Evolutionary conservation across 2,329 filamentous ascomycete species (phyloP).

Genomic region (Cyclaneusma minus): DNA sequence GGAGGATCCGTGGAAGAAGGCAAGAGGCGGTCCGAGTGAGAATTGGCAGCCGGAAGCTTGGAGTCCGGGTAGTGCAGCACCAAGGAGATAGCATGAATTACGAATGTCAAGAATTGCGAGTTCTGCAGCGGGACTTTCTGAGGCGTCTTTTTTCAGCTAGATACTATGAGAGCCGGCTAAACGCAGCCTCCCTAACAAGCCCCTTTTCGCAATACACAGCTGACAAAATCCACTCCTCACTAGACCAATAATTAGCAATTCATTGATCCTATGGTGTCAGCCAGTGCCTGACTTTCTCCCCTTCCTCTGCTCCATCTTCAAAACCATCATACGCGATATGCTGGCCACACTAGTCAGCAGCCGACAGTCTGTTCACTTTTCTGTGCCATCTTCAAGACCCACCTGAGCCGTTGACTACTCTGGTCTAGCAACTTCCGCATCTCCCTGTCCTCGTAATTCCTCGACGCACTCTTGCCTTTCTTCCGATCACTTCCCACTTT

Average conservation of each 20-base stretch:
- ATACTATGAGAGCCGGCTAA: constrained; percentile 4
- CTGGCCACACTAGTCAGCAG: constrained; percentile 1
- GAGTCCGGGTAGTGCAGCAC: no score
- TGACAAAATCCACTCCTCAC: no score
- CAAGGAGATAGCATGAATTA: no score
- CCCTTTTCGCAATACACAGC: constrained; percentile 1
- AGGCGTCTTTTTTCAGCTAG: neutral
- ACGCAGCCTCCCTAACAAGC: neutral
- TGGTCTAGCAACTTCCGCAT: constrained; percentile 28
- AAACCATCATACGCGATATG: constrained; percentile 2
- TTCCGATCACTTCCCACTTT: constrained; percentile 24
- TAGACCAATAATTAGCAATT: no score
- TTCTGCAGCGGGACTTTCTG: constrained; percentile 7
- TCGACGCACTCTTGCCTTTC: constrained; percentile 16
- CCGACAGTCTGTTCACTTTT: constrained; percentile 5
- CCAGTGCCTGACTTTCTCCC: no score
- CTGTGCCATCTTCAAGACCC: constrained; percentile 18
- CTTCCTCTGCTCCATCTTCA: no score
- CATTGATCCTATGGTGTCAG: no score
- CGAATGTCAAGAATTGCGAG: constrained; percentile 22
- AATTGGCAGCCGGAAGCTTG: constrained; percentile 53
- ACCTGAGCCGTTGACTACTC: constrained; percentile 26
- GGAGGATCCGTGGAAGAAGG: constrained; percentile 41
- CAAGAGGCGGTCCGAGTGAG: constrained; percentile 40
- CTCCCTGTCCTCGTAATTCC: constrained; percentile 26